Percentiles rank a stretch among this genome's conserved stretches.
These are phyloP conservation scores for Colletotrichum euphorbiae DNA, from an alignment of 2,329 filamentous ascomycete genomes.

Conservation along the genomic window DNA sequence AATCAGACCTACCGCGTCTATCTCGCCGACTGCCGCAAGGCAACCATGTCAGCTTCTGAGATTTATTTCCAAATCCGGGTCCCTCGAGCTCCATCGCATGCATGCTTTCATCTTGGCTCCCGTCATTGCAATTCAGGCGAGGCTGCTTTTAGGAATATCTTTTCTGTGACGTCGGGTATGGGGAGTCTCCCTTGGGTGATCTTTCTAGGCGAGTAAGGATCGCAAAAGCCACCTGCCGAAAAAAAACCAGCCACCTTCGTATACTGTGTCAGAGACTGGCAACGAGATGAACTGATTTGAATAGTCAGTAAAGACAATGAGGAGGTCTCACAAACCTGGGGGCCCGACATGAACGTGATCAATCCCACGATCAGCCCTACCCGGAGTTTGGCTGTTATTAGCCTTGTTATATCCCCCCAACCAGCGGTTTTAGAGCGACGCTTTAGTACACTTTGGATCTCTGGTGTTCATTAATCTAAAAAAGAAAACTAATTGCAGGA, in stretches of 20 bases:
- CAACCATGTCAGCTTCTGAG: neutral
- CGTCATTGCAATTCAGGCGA: constrained; percentile 13
- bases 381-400: neutral
- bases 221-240: neutral
- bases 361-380: neutral
- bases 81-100: neutral
- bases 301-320: too few relatives aligned
- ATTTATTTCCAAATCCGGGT: neutral
- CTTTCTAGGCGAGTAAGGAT: neutral
- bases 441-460: too few relatives aligned
- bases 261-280: too few relatives aligned
- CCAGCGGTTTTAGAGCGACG: too few relatives aligned
- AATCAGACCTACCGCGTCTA: neutral
- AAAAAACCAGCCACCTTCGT: neutral
- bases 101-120: neutral
- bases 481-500: too few relatives aligned
- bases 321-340: too few relatives aligned
- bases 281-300: too few relatives aligned
- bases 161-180: neutral
- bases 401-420: too few relatives aligned
- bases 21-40: neutral
- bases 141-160: neutral
- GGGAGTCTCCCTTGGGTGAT: neutral
- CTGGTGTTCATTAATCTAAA: too few relatives aligned
- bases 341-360: neutral